A percentile compares a stretch with the other conserved stretches of the same genome.
phyloP scores from a whole-genome alignment of 176 grass and related monocot genomes.

The Pharus latifolius region DNA sequence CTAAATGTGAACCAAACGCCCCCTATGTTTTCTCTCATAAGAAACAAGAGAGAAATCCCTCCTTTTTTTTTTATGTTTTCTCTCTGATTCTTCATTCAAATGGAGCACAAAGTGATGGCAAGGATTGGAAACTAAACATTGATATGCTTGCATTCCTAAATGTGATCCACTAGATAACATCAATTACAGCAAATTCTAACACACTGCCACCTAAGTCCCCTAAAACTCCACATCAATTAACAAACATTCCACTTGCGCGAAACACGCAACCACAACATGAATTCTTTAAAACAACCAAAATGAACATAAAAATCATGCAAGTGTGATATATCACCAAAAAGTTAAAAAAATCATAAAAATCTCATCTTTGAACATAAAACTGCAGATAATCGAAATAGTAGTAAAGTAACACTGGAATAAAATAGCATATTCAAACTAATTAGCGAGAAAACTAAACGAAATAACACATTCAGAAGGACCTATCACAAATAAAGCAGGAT shows the following conservation, averaged over 20 bases:
- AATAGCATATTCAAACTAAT: not conserved
- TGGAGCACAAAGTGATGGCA: too few species aligned
- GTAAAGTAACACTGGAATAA: not conserved
- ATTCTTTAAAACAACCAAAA: not conserved
- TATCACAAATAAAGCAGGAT: too few species aligned
- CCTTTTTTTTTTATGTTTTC: not conserved
- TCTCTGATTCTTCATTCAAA: not conserved
- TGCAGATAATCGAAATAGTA: not conserved
- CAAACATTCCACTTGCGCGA: not conserved
- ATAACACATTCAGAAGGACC: too few species aligned
- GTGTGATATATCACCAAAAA: not conserved
- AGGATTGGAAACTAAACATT: not conserved
- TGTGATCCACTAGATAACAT: not conserved
- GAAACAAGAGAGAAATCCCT: too few species aligned
- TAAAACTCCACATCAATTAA: not conserved
- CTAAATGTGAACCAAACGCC: too few species aligned
- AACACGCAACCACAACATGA: not conserved
- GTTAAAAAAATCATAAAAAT: not conserved
- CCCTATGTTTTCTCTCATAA: too few species aligned
- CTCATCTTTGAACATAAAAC: not conserved
- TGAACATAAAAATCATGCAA: not conserved
- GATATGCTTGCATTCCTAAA: not conserved
- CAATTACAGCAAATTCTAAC: not conserved
- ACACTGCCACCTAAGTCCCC: not conserved
- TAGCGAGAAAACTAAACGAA: not conserved